Conservation (phyloP, 129 eudicot genomes). For the Tanacetum coccineum region DNA sequence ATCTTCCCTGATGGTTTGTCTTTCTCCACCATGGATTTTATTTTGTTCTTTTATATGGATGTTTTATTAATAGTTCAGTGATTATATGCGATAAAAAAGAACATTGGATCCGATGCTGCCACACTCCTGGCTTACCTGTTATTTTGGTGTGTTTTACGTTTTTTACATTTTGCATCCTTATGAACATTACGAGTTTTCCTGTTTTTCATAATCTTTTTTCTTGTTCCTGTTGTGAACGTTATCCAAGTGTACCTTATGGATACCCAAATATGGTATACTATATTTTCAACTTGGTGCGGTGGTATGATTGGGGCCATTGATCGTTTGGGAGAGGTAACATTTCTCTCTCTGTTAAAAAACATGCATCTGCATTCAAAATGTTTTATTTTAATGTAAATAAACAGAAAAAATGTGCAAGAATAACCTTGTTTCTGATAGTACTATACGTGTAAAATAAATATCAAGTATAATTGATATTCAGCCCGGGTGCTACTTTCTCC, state of each 20-base stretch:
- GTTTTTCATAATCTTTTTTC: slow-evolving; percentile 1
- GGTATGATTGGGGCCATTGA: slow-evolving; percentile 95
- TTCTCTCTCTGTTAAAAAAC: slow-evolving; percentile 15
- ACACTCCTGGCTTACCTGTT: slow-evolving; percentile 93
- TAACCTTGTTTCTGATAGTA: no score
- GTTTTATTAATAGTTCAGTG: slow-evolving; percentile 12
- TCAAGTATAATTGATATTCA: no score
- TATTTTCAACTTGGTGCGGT: slow-evolving; percentile 84
- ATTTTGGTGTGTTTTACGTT: slow-evolving; percentile 56
- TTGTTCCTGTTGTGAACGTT: slow-evolving; percentile 11
- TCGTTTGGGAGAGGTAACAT: slow-evolving; percentile 90
- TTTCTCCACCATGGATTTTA: slow-evolving; percentile 13
- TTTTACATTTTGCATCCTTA: background rate
- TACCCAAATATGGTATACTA: slow-evolving; percentile 90
- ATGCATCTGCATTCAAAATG: slow-evolving; percentile 15
- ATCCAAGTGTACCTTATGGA: slow-evolving; percentile 95
- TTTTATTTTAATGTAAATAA: slow-evolving; percentile 11
- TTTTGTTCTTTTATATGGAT: slow-evolving; percentile 2
- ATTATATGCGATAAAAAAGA: slow-evolving; percentile 56
- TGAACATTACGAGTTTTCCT: background rate
- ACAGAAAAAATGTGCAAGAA: slow-evolving; percentile 2
- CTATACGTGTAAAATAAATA: no score
- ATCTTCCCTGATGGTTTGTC: slow-evolving; percentile 77
- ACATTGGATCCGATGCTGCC: slow-evolving; percentile 67
- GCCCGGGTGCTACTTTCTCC: no score